These are phyloP conservation scores for Apiotrichum laibachii DNA, from an alignment of 1,284 basidiomycete genomes.

Conservation along the genomic window DNA sequence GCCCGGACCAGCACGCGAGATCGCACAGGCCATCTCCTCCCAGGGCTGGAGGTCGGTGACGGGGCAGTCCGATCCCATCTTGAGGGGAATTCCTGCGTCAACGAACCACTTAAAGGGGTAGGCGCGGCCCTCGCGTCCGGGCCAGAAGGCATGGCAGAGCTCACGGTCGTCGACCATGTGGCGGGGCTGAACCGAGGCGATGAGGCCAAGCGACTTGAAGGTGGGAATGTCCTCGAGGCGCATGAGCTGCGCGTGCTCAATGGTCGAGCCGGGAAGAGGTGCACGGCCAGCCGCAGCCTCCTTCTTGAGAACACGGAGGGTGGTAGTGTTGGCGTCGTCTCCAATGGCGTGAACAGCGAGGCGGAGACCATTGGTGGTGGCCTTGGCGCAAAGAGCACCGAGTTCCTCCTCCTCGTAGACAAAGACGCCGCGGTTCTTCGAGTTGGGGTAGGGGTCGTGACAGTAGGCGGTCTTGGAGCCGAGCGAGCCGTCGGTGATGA, in stretches of 20 bases:
- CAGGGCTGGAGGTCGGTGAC: constrained; percentile 41
- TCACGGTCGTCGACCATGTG: constrained; percentile 45
- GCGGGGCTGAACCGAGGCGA: constrained; percentile 44
- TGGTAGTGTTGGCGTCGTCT: constrained; percentile 37
- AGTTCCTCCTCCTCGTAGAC: constrained; percentile 26
- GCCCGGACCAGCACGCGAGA: constrained; percentile 19
- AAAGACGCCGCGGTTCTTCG: constrained; percentile 27
- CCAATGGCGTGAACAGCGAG: constrained; percentile 47
- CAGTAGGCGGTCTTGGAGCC: constrained; percentile 38
- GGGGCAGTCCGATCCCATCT: constrained; percentile 42
- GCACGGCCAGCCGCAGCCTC: constrained; percentile 11
- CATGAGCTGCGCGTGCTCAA: constrained; percentile 45
- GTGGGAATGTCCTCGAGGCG: constrained; percentile 29
- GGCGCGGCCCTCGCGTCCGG: constrained; percentile 34
- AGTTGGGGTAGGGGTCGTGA: constrained; percentile 37
- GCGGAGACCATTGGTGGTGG: constrained; percentile 22
- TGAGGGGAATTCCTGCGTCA: constrained; percentile 36
- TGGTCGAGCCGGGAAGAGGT: constrained; percentile 31
- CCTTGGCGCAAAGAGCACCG: constrained; percentile 24
- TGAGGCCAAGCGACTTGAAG: constrained; percentile 33
- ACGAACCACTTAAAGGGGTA: constrained; percentile 35
- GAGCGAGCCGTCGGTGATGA: constrained; percentile 29
- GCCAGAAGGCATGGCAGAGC: constrained; percentile 38
- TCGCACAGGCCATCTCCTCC: constrained; percentile 39
- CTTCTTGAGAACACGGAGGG: constrained; percentile 27